Conservation (phyloP, 768 basidiomycete species). For the Naganishia friedmannii region DNA sequence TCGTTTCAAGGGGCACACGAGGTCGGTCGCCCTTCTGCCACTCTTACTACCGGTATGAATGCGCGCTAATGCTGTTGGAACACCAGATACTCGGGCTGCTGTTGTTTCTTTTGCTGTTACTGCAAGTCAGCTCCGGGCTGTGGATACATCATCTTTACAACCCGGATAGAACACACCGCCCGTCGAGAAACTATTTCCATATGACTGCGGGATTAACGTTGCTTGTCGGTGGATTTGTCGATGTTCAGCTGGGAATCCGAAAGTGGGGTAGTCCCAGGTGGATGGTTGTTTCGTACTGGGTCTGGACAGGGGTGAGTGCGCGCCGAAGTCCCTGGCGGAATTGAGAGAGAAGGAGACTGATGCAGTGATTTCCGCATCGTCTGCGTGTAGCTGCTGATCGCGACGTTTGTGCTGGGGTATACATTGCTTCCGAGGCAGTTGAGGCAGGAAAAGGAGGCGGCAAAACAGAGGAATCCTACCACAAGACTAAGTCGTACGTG, state of each 20-base stretch:
- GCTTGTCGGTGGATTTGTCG: constrained; percentile 1
- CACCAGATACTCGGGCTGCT: constrained; percentile 15
- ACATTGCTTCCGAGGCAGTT: constrained; percentile 19
- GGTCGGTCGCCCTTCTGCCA: background rate
- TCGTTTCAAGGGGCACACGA: background rate
- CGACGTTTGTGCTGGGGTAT: constrained; percentile 9
- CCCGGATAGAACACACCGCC: constrained; percentile 14
- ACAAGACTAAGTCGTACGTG: constrained; percentile 1
- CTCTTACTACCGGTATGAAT: background rate
- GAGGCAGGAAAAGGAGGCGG: constrained; percentile 2
- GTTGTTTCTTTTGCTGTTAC: constrained; percentile 12
- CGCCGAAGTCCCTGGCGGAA: no score
- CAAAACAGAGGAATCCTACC: background rate
- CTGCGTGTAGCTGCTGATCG: background rate
- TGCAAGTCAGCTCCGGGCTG: constrained; percentile 5
- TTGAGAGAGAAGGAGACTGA: background rate
- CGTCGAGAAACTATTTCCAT: constrained; percentile 6
- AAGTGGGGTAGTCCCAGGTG: background rate
- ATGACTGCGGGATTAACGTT: constrained; percentile 5
- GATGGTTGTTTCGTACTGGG: constrained; percentile 10
- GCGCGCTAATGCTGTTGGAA: background rate
- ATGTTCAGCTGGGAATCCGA: background rate
- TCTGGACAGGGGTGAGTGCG: constrained; percentile 24
- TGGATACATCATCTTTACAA: constrained; percentile 21
- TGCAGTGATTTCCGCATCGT: background rate